Evolutionary conservation across 2,329 filamentous ascomycete species (phyloP), one percentile per base, ranked within the genome.

Genomic region (Intubia oerlemansii): DNA sequence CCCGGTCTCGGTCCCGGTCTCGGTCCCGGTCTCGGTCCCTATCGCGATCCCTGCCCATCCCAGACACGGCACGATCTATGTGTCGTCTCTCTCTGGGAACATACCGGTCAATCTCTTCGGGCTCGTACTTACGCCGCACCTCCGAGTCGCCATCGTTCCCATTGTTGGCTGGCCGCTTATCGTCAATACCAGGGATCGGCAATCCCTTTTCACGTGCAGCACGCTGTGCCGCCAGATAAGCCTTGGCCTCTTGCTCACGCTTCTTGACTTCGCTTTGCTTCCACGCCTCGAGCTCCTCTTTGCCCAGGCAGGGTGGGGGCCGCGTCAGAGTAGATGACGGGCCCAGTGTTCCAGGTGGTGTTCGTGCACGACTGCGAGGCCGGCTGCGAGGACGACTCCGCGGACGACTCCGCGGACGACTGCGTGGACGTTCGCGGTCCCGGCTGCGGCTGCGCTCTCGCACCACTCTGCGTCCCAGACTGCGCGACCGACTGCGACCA

Each of bases 161-260:
- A n/a, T n/a, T n/a, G n/a, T 52, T 29, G 2, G 25, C 30, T 3
- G 26, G 25, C 5, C 49, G 52, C 36, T 53, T 57, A 37, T 66
- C 62, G 30, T 66, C 59, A n/a, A 66, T 50, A n/a, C 62, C 60
- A 1, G 63, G 62, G 13, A 66, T 47, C 2, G 64, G 62, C 23
- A 67, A 44, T 7, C 65, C 65, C 41, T 70, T 70, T 27, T 57
- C 57, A 17, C 62, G 55, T 18, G 66, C 66, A 38, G 70, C 65
- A 35, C 63, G 61, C 38, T 69, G 64, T 3, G 64, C 65, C 6
- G 65, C 65, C 21, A 71, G 50, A 38, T 72, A 73, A 5, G 64
- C 65, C 43, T 69, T 71, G 22, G 68, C 68, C 44, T 72, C 66
- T 36, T 59, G 59, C 43, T 71, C 66, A 28, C 66, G 59, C 42